Base-by-base conservation (phyloP, 2,329 filamentous ascomycete species). In the Scytalidium lignicola region DNA sequence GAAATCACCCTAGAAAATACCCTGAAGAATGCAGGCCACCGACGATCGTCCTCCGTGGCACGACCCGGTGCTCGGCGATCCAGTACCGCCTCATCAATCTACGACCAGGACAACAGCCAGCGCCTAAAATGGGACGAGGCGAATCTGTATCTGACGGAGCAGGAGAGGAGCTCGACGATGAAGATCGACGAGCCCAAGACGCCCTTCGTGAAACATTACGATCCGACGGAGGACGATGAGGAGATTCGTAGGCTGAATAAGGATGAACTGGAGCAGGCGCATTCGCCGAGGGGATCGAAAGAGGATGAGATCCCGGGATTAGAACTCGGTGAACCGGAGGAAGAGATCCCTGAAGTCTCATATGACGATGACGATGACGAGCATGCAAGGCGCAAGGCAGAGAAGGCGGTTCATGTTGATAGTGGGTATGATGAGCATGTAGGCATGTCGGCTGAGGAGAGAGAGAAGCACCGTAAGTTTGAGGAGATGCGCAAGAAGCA, bases 121-220 rank as follows among this genome's bases (percentile, higher is more conserved):
- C 85, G 90, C 54, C 77, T 99, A 58, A 96, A 96, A 73, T 99
- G 93, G 93, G 93, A 99, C 68, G 93, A 99, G 74, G 93, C 89
- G 42, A 99, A 99, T 65, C 79, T 99, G 26, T 99, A 96, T 71
- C 79, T 99, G 47, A 93, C 93, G 7, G 93, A 99, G 72, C 92
- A 97, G 70, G 90, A 97, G 70, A 91, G 88, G 70, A 90, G 85
- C 51, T 86, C 87, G 54, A 96, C 91, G 51, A 99, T 99, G 93
- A 99, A 97, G 77, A 99, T 99, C 57, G 88, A 90, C 58, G 93
- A 99, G 73, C 93, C 93, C 53, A 99, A 99, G 78, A 99, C 93
- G 7, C 93, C 93, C 3, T 99, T 92, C 67, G 93, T 90, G 29
- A 87, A 86, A 64, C 89, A 90, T 63, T 96, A 96, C 69, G 88